Base-by-base conservation (phyloP, 1,139 yeast species). In the Nakaseomyces nivariensis region DNA sequence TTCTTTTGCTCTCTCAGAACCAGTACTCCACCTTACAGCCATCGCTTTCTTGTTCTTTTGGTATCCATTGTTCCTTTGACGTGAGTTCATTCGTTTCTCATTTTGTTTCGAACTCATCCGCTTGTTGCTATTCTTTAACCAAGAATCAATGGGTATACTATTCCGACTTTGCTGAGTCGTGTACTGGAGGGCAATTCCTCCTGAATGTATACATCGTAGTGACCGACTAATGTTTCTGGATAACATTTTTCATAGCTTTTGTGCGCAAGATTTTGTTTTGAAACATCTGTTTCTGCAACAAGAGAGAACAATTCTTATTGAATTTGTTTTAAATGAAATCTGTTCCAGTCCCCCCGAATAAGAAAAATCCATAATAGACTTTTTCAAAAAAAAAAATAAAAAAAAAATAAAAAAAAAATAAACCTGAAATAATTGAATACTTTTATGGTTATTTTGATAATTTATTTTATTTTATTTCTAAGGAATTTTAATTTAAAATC, bases 1-100 rank as follows among this genome's bases (percentile, higher is more conserved):
- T 11, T 52, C 56, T 44, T 58, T 57, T 13, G 64, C 66, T 42
- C 63, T 57, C 24, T 60, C 64, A 4, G 62, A 51, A 4, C 69
- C 69, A 13, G 58, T 58, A 5, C 37, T 56, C 67, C 67, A 65
- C 25, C 50, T 58, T 5, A 63, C 49, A 5, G 52, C 45, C 6
- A 55, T 32, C 33, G 50, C 54, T 42, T 53, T 60, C 33, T 37
- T 50, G 22, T 33, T 49, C 24, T 11, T 41, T 26, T 29, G 22
- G 11, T 27, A 5, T 5, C 34, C 25, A 29, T 27, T 41, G 10
- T 27, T 13, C 24, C 13, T 27, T n/a, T 41, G 44, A 29, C 25
- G 24, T 13, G 24, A 7, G 8, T 41, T 41, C 11, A 27, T n/a
- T 7, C 34, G 11, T 4, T 41, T 41, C 44, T 41, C 25, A 29